Conservation (phyloP, 768 basidiomycete species). For the Mycena rosella region DNA sequence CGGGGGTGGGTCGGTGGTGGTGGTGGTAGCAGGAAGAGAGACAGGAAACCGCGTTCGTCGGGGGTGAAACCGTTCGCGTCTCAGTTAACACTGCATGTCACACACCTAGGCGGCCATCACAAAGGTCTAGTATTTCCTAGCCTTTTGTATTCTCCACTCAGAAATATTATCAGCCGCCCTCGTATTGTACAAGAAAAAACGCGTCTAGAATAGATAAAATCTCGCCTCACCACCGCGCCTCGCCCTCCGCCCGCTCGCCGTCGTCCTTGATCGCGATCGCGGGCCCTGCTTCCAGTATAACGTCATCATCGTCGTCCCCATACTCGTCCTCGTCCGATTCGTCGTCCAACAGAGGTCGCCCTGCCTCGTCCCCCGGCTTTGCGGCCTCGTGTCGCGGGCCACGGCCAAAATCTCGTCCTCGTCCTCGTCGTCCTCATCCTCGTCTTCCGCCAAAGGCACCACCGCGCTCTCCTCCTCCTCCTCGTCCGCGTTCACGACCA, state of each 20-base stretch:
- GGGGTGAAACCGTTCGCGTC: conserved; percentile 14
- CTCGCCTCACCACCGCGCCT: background rate
- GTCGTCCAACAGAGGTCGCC: conserved; percentile 24
- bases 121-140: too few species aligned
- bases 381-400: conserved; percentile 56
- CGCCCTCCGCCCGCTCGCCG: background rate
- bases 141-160: too few species aligned
- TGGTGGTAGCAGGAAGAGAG: conserved; percentile 69
- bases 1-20: too few species aligned
- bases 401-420: conserved; percentile 66
- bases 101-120: conserved; percentile 7
- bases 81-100: too few species aligned
- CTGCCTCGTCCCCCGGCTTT: conserved; percentile 50
- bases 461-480: conserved; percentile 39
- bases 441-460: conserved; percentile 23
- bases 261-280: conserved; percentile 48
- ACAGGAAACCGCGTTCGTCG: too few species aligned
- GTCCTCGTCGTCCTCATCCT: conserved; percentile 49
- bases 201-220: conserved; percentile 26
- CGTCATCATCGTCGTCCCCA: conserved; percentile 71
- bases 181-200: background rate
- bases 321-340: conserved; percentile 49
- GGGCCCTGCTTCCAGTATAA: conserved; percentile 83
- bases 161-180: too few species aligned
- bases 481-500: conserved; percentile 48